These are phyloP conservation scores for Tubosaeta sp. DNA, from an alignment of 768 basidiomycete species.

Conservation along the genomic window DNA sequence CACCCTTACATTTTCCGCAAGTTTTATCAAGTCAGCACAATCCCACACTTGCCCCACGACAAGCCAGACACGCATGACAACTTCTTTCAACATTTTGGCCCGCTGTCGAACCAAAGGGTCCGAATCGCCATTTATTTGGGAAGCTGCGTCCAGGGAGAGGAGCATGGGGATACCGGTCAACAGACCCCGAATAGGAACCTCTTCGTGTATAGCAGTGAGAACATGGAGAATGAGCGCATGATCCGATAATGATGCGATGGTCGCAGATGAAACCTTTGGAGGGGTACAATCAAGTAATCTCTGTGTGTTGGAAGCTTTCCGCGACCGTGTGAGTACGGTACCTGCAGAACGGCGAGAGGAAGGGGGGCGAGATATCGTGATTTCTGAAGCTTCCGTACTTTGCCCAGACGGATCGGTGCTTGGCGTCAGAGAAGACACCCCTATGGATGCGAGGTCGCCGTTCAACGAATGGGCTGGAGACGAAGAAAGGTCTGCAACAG, in stretches of 20 bases:
- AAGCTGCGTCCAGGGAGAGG: conserved; percentile 60
- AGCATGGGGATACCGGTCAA: conserved; percentile 84
- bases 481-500: conserved; percentile 36
- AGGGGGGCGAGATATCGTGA: conserved; percentile 30
- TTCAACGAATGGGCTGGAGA: conserved; percentile 38
- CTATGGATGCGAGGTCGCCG: conserved; percentile 27
- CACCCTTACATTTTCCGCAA: conserved; percentile 53
- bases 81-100: conserved; percentile 53
- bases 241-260: conserved; percentile 64
- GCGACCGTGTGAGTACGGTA: conserved; percentile 43
- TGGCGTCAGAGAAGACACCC: conserved; percentile 28
- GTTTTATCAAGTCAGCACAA: conserved; percentile 45
- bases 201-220: conserved; percentile 61
- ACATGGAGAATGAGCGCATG: conserved; percentile 69
- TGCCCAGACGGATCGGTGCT: conserved; percentile 30
- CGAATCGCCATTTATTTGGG: conserved; percentile 39
- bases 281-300: conserved; percentile 50
- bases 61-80: conserved; percentile 63
- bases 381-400: conserved; percentile 12
- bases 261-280: conserved; percentile 38
- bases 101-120: conserved; percentile 41
- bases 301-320: conserved; percentile 54
- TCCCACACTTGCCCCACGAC: conserved; percentile 71
- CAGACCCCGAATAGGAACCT: conserved; percentile 71
- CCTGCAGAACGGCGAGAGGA: conserved; percentile 47